These are phyloP conservation scores for Argentina anserina DNA, from an alignment of 306 rosid species.

Conservation along the genomic window DNA sequence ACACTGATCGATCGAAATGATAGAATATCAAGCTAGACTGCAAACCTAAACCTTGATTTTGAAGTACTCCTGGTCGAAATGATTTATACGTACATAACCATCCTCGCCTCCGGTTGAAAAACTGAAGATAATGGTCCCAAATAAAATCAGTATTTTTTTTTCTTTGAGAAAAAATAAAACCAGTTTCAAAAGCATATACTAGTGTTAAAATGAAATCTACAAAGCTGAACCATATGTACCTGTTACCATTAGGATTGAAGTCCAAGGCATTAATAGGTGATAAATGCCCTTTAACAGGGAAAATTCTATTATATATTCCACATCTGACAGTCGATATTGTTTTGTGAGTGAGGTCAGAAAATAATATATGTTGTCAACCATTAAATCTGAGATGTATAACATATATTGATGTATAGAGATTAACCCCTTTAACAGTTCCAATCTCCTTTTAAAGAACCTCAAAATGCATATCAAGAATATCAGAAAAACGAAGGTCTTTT, in stretches of 20 bases:
- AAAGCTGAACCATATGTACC: slow-evolving; percentile 35
- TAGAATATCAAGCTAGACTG: slow-evolving; percentile 13
- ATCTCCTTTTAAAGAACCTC: slow-evolving; percentile 93
- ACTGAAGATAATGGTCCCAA: slow-evolving; percentile 28
- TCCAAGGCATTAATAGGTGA: slow-evolving; percentile 94
- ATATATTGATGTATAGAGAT: too few species aligned
- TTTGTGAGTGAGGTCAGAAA: too few species aligned
- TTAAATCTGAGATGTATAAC: too few species aligned
- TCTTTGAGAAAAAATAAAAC: too few species aligned
- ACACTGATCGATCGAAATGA: neutral
- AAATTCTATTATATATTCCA: too few species aligned
- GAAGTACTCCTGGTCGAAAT: slow-evolving; percentile 86
- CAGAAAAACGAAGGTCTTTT: slow-evolving; percentile 1
- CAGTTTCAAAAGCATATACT: neutral
- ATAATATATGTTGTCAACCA: too few species aligned
- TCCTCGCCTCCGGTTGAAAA: slow-evolving; percentile 96
- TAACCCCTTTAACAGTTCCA: slow-evolving; percentile 94
- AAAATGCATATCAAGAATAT: neutral
- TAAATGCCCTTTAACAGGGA: slow-evolving; percentile 93
- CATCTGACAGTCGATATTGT: too few species aligned
- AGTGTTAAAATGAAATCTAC: neutral
- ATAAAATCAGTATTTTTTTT: too few species aligned
- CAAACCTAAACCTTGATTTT: slow-evolving; percentile 57
- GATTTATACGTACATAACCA: slow-evolving; percentile 85
- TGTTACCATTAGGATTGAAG: slow-evolving; percentile 85